Evolutionary conservation across 176 grass and related monocot genomes (phyloP).

Genomic region (Typha latifolia): DNA sequence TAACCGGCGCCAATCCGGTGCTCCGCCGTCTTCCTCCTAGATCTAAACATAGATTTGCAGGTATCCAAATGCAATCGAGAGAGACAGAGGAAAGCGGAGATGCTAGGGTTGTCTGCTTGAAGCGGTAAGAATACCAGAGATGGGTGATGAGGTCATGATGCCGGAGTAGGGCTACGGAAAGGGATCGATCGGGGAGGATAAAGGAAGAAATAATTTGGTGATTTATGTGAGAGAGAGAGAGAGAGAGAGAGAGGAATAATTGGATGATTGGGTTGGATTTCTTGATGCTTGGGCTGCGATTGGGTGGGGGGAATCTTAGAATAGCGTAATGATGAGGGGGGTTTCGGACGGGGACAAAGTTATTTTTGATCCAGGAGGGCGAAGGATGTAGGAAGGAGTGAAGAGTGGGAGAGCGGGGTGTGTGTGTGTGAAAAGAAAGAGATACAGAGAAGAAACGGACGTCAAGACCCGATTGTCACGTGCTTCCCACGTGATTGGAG

Average conservation of each 20-base stretch:
- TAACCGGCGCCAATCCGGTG: constrained; percentile 2
- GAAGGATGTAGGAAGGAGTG: no score
- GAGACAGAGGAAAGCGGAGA: neutral
- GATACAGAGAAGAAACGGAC: no score
- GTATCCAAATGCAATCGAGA: neutral
- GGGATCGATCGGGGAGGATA: neutral
- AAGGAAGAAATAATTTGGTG: neutral
- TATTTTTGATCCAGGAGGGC: no score
- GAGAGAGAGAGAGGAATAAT: neutral
- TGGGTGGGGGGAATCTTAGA: neutral
- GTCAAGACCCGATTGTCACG: no score
- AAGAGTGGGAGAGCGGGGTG: no score
- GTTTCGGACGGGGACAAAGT: neutral
- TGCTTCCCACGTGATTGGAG: no score
- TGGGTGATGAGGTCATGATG: neutral
- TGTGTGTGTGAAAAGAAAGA: no score
- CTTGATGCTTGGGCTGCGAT: neutral
- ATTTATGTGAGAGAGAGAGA: neutral
- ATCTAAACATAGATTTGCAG: neutral
- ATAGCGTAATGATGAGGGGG: neutral
- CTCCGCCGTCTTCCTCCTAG: neutral
- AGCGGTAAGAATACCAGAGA: neutral
- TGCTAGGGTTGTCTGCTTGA: neutral
- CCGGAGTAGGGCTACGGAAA: neutral
- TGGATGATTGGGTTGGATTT: neutral